Base-by-base conservation (phyloP, 805 yeast genomes). In the Pichia insulana region DNA sequence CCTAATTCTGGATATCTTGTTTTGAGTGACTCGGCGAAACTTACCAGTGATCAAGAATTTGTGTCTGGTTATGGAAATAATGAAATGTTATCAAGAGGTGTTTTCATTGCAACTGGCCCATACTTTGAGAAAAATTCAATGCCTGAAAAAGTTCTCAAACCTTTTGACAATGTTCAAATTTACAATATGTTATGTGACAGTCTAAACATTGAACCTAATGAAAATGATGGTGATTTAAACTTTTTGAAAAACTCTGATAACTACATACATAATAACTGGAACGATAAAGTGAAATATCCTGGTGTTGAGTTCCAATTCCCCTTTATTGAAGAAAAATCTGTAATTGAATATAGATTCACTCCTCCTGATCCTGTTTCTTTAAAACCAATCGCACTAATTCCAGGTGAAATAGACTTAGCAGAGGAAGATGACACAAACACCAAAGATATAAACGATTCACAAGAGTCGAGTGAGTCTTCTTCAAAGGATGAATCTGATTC, bases 61-160 rank as follows among this genome's bases (percentile, higher is more conserved):
- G 83, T 83, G 1, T 95, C 86, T 60, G 97, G 97, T 2, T 89
- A 85, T 58, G 77, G 82, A 54, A 83, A 82, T 54, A 71, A 80
- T 0, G 86, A 80, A 47, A 71, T 81, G 7, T 64, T 87, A 44
- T 88, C 88, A 96, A 65, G 95, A 39, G 88, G 95, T 0, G 52
- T 85, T 9, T 89, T 90, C 57, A 52, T 86, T 33, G 95, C 82
- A 0, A 59, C 70, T 2, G 97, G 97, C 0, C 96, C 96, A 0
- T 83, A 71, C 54, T 88, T 89, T 4, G 62, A 57, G 32, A 60
- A 68, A 16, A 48, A 51, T 8, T 6, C 31, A 28, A n/a, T 11
- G 15, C 4, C 15, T 4, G 15, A 28, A 11, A 48, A 48, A 41
- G 65, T 65, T 50, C 64, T 76, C 18, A 58, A 64, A 47, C 95